Evolutionary conservation across 2,329 filamentous ascomycete genomes (phyloP), one percentile per base, ranked within the genome.

Genomic region (Didymella glomerata): DNA sequence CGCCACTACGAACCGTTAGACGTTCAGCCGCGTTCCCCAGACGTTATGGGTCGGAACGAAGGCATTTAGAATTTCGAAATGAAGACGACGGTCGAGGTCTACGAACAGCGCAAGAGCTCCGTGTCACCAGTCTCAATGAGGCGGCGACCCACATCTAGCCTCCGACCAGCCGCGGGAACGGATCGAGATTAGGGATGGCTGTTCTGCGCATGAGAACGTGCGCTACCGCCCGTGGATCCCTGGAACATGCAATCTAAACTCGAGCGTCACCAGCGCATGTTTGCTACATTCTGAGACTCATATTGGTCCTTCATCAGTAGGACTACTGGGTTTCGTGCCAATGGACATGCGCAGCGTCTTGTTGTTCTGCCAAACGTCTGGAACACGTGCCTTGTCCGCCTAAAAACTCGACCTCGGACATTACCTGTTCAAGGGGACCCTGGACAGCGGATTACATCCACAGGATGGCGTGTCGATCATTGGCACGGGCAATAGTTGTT

Each of bases 111-210:
- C 52, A 48, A 41, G 11, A 51, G n/a, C 32, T 25, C 52, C 57
- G 52, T 32, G 52, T 48, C 27, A 16, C 47, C 48, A 52, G 41
- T 16, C 57, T 55, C 41, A 27, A 50, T 54, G 27, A 47, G 48
- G 57, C 5, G 36, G 22, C 24, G 5, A 11, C 13, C 34, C 16
- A 44, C 24, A 27, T 44, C 46, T 50, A 61, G 58, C 32, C 53
- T 30, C 38, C 30, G 22, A 27, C 16, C 40, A 41, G 32, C 49
- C 57, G 56, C 62, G 62, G 62, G 55, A 40, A 54, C 59, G 56
- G 56, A 51, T 58, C 59, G 56, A 55, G 60, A 62, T 62, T 45
- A 47, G 59, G 52, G 51, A 60, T 51, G 52, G 55, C 53, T 44
- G 27, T 54, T 48, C 53, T 58, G 36, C 51, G 57, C 45, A 57